phyloP scores from a whole-genome alignment of 2,329 filamentous ascomycete species.

The Aspergillus sp. region DNA sequence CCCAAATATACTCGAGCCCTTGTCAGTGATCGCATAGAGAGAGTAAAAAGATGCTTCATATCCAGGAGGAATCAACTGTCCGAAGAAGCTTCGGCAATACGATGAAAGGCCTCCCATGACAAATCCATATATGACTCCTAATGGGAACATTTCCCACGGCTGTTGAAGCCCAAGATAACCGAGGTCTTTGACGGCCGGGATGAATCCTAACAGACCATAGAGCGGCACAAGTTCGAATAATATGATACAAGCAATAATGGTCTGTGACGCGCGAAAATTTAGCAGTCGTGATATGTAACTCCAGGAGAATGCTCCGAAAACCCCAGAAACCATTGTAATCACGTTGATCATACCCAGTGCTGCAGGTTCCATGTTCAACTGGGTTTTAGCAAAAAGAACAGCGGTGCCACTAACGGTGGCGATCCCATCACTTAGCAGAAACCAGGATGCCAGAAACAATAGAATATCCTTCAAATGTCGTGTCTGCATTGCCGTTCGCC shows the following conservation, averaged over 20 bases:
- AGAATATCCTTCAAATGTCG: constrained; percentile 74
- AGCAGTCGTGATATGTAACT: constrained; percentile 71
- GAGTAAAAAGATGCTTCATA: constrained; percentile 96
- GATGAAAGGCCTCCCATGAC: constrained; percentile 89
- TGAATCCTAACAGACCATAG: constrained; percentile 84
- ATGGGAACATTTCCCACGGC: constrained; percentile 93
- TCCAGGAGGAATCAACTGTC: constrained; percentile 89
- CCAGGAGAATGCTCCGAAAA: constrained; percentile 89
- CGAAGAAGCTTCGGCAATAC: constrained; percentile 89
- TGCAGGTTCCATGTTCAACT: constrained; percentile 84
- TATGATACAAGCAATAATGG: constrained; percentile 85
- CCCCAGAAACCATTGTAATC: constrained; percentile 79
- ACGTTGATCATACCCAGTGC: constrained; percentile 91
- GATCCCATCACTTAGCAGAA: constrained; percentile 88
- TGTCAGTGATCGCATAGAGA: constrained; percentile 95
- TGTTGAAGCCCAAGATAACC: constrained; percentile 85
- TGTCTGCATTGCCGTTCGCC: constrained; percentile 74
- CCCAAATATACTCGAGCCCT: constrained; percentile 90
- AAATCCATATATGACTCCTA: constrained; percentile 88
- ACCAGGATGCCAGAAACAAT: constrained; percentile 88
- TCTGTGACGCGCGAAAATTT: constrained; percentile 74
- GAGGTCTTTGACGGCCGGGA: constrained; percentile 72
- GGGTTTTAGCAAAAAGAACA: constrained; percentile 92
- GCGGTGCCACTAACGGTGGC: constrained; percentile 94
- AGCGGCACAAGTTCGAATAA: constrained; percentile 91